These are phyloP conservation scores for Cadophora malorum DNA, from an alignment of 2,329 filamentous ascomycete species.

Conservation along the genomic window DNA sequence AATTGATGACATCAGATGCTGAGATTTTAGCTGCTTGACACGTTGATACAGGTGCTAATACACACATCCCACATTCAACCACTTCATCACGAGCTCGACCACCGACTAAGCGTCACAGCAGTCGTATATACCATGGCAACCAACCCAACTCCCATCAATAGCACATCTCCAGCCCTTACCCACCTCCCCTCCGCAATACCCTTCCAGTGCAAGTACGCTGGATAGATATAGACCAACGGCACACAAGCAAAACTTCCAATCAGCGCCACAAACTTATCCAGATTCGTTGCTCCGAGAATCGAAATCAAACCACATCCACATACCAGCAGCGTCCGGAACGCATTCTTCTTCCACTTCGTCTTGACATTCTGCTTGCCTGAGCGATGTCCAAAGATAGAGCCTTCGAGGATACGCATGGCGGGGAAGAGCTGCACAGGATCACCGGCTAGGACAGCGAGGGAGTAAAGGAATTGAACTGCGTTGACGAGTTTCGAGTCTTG, in stretches of 20 bases:
- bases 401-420: constrained; percentile 92
- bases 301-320: constrained; percentile 82
- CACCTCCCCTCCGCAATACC: constrained; percentile 72
- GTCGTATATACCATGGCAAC: constrained; percentile 92
- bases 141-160: constrained; percentile 78
- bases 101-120: constrained; percentile 69
- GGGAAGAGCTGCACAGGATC: constrained; percentile 96
- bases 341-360: constrained; percentile 99
- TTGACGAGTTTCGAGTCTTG: constrained; percentile 96
- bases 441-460: constrained; percentile 88
- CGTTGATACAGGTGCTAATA: too few species aligned
- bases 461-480: constrained; percentile 95
- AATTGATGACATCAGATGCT: too few species aligned
- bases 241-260: constrained; percentile 98
- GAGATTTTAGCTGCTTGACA: too few species aligned
- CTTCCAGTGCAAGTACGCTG: constrained; percentile 86
- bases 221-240: constrained; percentile 94
- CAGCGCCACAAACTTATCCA: constrained; percentile 95
- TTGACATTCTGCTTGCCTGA: constrained; percentile 89
- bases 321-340: constrained; percentile 90
- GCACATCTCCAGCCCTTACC: constrained; percentile 73
- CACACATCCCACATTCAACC: too few species aligned
- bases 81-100: constrained; percentile 11
- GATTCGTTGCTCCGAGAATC: constrained; percentile 86
- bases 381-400: constrained; percentile 88